Percentiles rank a stretch among this genome's conserved stretches.
Evolutionary conservation across 768 basidiomycete species (phyloP).

Genomic region (Amanita brunnescens): DNA sequence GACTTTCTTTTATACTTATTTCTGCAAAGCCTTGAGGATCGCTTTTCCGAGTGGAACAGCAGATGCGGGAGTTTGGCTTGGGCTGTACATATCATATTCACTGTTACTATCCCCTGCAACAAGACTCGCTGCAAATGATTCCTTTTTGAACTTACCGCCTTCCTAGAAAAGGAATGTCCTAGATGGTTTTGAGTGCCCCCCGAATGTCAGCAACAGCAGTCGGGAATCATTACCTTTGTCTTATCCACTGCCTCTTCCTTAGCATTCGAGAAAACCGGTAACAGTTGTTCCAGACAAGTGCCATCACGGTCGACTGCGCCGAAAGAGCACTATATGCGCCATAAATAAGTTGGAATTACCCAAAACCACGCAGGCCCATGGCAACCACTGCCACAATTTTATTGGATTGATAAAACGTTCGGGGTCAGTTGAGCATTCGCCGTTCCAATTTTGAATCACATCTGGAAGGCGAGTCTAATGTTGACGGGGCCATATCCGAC

Average conservation of each 20-base stretch:
- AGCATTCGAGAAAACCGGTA: constrained; percentile 64
- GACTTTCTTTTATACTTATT: not conserved
- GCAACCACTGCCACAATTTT: constrained; percentile 72
- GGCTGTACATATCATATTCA: constrained; percentile 18
- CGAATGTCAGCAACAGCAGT: constrained; percentile 2
- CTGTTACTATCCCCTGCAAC: not conserved
- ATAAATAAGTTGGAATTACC: constrained; percentile 1
- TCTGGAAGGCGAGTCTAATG: constrained; percentile 26
- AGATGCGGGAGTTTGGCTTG: constrained; percentile 67
- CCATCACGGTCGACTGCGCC: constrained; percentile 43
- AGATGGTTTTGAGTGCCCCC: not conserved
- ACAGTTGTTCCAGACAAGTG: constrained; percentile 52
- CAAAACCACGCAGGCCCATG: constrained; percentile 60
- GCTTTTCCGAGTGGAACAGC: constrained; percentile 48
- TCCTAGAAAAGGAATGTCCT: constrained; percentile 68
- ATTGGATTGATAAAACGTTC: constrained; percentile 51
- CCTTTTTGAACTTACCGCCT: constrained; percentile 54
- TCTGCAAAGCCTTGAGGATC: constrained; percentile 34
- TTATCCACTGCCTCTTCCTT: constrained; percentile 48
- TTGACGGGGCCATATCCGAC: constrained; percentile 65
- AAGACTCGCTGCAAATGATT: constrained; percentile 46
- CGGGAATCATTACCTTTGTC: constrained; percentile 27
- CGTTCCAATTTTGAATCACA: not conserved
- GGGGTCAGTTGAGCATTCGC: not conserved
- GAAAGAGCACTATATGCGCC: constrained; percentile 39